A percentile compares a stretch with the other conserved stretches of the same genome.
These are phyloP conservation scores for Triticum dicoccoides DNA, from an alignment of 176 grass and related monocot species.

Conservation along the genomic window DNA sequence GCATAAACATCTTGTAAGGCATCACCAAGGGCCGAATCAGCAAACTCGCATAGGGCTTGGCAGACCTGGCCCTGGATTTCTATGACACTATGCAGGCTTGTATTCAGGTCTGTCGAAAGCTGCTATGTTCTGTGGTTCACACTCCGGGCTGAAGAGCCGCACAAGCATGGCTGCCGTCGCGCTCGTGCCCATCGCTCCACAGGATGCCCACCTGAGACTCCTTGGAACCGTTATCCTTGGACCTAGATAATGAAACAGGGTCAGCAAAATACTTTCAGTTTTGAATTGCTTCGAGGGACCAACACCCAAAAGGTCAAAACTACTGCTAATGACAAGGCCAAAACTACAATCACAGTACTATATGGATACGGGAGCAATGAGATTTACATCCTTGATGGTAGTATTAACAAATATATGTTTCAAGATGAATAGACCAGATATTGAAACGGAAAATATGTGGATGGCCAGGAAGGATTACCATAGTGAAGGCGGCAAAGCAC, in stretches of 20 bases:
- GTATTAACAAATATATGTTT: not conserved
- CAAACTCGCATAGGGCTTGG: not conserved
- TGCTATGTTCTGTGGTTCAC: conserved; percentile 82
- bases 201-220: conserved; percentile 81
- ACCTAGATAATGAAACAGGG: conserved; percentile 36
- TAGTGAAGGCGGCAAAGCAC: conserved; percentile 83
- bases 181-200: conserved; percentile 62
- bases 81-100: conserved; percentile 10
- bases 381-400: not conserved
- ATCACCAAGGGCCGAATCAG: not conserved
- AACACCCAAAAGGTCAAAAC: not conserved
- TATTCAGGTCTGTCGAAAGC: conserved; percentile 56
- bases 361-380: not conserved
- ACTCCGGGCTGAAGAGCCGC: conserved; percentile 78
- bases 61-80: not conserved
- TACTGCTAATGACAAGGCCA: too few relatives aligned
- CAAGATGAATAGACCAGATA: not conserved
- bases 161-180: conserved; percentile 55
- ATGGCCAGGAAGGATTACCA: conserved; percentile 21
- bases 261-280: not conserved
- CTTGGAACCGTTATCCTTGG: conserved; percentile 71
- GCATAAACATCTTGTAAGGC: not conserved
- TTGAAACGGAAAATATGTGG: not conserved
- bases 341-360: not conserved
- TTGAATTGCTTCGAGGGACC: not conserved